Conservation (phyloP, 2,329 filamentous ascomycete genomes). For the Elsinoe batatas region DNA sequence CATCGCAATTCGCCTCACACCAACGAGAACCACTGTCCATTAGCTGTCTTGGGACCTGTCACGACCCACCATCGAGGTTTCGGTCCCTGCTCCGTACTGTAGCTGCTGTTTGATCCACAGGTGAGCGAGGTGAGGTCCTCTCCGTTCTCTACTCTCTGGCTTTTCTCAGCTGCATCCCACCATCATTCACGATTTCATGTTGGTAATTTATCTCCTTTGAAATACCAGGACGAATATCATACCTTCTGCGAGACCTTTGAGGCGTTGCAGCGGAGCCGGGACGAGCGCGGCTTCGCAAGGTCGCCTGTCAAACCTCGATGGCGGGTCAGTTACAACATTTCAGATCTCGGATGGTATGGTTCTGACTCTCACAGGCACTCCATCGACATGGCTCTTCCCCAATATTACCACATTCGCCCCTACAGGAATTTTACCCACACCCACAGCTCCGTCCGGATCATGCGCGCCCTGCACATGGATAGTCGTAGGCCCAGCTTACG, state of each 20-base stretch:
- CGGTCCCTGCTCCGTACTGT: neutral
- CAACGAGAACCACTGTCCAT: neutral
- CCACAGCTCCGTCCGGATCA: neutral
- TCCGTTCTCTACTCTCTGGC: neutral
- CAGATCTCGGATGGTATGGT: neutral
- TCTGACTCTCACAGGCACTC: neutral
- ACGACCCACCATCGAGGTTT: neutral
- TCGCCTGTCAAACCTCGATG: conserved; percentile 3
- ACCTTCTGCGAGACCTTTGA: neutral
- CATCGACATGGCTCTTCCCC: neutral
- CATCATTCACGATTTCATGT: neutral
- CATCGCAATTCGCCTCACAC: conserved; percentile 8
- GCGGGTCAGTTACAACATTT: neutral
- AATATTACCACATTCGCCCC: neutral
- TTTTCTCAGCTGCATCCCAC: neutral
- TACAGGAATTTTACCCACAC: neutral
- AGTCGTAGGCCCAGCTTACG: neutral
- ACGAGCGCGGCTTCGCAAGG: neutral
- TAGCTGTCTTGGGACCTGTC: neutral
- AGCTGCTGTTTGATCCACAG: neutral
- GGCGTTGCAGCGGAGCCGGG: neutral
- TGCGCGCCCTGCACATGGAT: conserved; percentile 7
- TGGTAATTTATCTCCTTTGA: too few species aligned
- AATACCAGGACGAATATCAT: neutral
- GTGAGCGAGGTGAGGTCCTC: neutral